Evolutionary conservation across 2,329 filamentous ascomycete genomes (phyloP).

Genomic region (Aspergillus sp.): DNA sequence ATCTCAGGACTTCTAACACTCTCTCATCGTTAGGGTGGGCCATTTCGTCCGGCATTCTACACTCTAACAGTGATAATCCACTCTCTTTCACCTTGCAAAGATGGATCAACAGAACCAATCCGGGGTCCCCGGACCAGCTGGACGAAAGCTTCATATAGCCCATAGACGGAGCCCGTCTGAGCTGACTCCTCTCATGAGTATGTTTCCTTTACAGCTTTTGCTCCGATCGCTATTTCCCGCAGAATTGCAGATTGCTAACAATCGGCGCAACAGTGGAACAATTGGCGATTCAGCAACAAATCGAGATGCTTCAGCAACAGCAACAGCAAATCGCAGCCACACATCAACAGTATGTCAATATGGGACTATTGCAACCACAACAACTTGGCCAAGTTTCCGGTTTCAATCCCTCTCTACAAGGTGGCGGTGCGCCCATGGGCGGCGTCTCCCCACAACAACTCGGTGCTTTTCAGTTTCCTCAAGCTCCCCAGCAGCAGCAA

Average conservation of each 20-base stretch:
- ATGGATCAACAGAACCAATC: constrained; percentile 68
- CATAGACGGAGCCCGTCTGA: constrained; percentile 96
- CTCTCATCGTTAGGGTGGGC: constrained; percentile 22
- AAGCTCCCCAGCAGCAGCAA: constrained; percentile 66
- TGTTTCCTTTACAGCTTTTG: constrained; percentile 47
- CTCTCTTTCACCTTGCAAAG: constrained; percentile 27
- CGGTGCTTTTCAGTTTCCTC: constrained; percentile 86
- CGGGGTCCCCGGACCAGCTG: constrained; percentile 66
- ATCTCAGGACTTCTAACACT: constrained; percentile 26
- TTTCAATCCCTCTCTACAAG: constrained; percentile 73
- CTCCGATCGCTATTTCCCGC: constrained; percentile 37
- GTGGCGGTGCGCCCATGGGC: constrained; percentile 64
- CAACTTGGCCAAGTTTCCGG: constrained; percentile 72
- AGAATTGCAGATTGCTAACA: constrained; percentile 18
- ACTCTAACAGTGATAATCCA: constrained; percentile 10
- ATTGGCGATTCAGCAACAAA: constrained; percentile 95
- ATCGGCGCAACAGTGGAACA: constrained; percentile 73
- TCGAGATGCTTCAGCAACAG: constrained; percentile 94
- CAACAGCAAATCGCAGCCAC: constrained; percentile 96
- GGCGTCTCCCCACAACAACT: constrained; percentile 75
- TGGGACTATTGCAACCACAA: constrained; percentile 88
- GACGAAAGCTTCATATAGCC: constrained; percentile 92
- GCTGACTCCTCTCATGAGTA: constrained; percentile 96
- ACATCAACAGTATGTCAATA: constrained; percentile 96
- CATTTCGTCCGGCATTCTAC: constrained; percentile 15